phyloP scores from a whole-genome alignment of 495 filamentous ascomycete genomes.

The Penicillium robsamsonii region DNA sequence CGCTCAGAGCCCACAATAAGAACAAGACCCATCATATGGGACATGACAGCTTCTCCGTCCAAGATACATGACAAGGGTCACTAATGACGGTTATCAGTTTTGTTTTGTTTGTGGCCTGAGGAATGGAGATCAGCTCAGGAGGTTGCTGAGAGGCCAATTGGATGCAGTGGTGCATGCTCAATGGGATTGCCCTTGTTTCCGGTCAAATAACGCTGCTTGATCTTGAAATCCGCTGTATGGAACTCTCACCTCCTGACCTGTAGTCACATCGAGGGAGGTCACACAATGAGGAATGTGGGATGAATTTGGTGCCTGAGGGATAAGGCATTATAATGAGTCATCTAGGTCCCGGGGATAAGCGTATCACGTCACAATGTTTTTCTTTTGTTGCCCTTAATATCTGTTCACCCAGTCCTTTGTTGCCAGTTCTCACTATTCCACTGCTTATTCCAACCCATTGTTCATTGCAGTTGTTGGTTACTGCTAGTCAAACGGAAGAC shows the following conservation, averaged over 20 bases:
- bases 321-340: slow-evolving; percentile 25
- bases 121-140: background rate
- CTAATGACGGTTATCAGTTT: no score
- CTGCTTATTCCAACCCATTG: background rate
- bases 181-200: background rate
- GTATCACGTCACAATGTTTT: slow-evolving; percentile 2
- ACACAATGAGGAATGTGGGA: background rate
- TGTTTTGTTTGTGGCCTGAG: background rate
- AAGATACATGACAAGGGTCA: background rate
- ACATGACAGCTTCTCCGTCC: background rate
- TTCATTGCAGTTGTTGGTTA: background rate
- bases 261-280: background rate
- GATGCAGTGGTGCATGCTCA: background rate
- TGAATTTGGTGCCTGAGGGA: background rate
- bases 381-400: slow-evolving; percentile 11
- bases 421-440: background rate
- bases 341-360: slow-evolving; percentile 25
- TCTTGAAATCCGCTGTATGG: background rate
- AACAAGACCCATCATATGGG: background rate
- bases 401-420: slow-evolving; percentile 5
- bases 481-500: background rate
- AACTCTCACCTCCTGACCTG: background rate
- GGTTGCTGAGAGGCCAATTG: background rate
- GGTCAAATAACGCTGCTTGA: background rate
- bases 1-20: background rate